Evolutionary conservation across 2,329 filamentous ascomycete genomes (phyloP), one percentile per base, ranked within the genome.

Genomic region (Verticillium tricorpus): DNA sequence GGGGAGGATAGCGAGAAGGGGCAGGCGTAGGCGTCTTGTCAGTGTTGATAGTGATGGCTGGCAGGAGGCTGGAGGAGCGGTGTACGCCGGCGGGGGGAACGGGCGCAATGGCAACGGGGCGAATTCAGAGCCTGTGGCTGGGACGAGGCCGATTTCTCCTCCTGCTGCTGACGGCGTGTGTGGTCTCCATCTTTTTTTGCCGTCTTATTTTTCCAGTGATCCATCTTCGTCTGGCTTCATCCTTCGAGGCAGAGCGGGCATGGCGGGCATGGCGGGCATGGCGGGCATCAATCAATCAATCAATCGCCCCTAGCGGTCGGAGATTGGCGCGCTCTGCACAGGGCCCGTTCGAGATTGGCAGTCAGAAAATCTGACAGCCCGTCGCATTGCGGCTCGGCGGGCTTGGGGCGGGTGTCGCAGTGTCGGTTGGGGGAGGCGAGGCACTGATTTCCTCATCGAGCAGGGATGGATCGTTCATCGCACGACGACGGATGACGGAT

Each of bases 1-100:
- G 76, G 70, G 3, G 78, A 84, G 25, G 71, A 75, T 64, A 6
- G 28, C 28, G 68, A 65, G 14, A 69, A 72, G 62, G 40, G 19
- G 22, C 22, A 50, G 40, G 40, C 15, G 25, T 25, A 25, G 25
- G 2, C 25, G 25, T 14, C 34, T 35, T 9, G 34, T 35, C 34
- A 14, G 34, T 40, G 37, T 15, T 17, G 37, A 40, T 37, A 12
- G 35, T 37, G 14, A 15, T 5, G 37, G 14, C 37, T 50, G 40
- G 5, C 19, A 11, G 17, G 15, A 50, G 37, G 37, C 34, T 11
- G 34, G 9, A 35, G 34, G 9, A 35, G 34, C 34, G 34, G 34
- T 35, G 34, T 35, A 35, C 12, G 34, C 7, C 14, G 28, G 34
- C 34, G 34, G 14, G 34, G 34, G 14, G 34, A 14, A 35, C 8